Evolutionary conservation across 176 grass and related monocot genomes (phyloP), one percentile per base, ranked within the genome.

Genomic region (Eremochloa ophiuroides): DNA sequence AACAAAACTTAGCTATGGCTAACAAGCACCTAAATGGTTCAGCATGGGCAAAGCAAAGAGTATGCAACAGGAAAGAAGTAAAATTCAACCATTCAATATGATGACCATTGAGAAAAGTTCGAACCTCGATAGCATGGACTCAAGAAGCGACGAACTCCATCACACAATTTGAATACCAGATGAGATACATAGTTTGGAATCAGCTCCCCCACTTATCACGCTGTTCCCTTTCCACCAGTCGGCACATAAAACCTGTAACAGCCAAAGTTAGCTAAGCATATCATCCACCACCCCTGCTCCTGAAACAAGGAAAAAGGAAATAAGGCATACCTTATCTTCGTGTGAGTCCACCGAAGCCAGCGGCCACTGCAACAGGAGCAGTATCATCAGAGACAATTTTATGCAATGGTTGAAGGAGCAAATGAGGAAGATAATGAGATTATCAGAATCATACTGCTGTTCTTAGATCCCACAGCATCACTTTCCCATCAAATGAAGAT

Each of bases 381-480:
- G 48, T 50, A 66, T 16, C 30, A 61, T 74, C 43, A 78, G 72
- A 33, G 4, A 72, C n/a, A 77, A 10, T 10, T 48, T 44, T 13
- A 58, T 20, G 18, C 26, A 50, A 58, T 37, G 22, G 15, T 28
- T 7, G 43, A 2, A 18, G 18, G 27, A 46, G 26, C 7, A 70
- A 38, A 44, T 63, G 41, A 80, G 44, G 59, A 80, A 62, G 27
- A 13, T 66, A 62, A 30, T 1, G 17, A 84, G 42, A 84, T 66
- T 48, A 50, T 58, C 44, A 40, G 73, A 83, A 91, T 66, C 74
- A 73, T 95, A 96, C 97, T 41, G 91, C 97, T 61, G 97, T 99
- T 71, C 97, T 93, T 68, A 99, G 88, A 82, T 99, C 97, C 97
- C 97, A 99, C n/a, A 99, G 65, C 93, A 96, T 99, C 28, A 99